Base-by-base conservation (phyloP, 2,329 filamentous ascomycete genomes). In the Periconia sp. region DNA sequence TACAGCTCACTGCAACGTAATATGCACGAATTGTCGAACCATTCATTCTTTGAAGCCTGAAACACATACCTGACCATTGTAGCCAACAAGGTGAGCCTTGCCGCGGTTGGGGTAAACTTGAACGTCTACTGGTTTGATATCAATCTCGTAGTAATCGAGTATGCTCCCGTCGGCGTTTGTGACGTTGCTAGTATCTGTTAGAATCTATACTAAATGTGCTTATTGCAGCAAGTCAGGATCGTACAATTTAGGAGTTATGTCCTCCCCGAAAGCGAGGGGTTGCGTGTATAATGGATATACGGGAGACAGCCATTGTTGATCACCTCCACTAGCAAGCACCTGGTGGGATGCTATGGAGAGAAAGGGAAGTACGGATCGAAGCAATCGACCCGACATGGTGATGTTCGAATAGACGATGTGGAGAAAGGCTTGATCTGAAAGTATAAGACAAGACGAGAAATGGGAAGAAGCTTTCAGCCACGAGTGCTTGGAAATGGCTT, bases 71-170 rank as follows among this genome's bases (percentile, higher is more conserved):
- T 79, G 79, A 8, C 81, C 82, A 69, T 84, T 77, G 58, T 83
- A 84, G 1, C 82, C 82, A n/a, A 76, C 68, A 31, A 78, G 62
- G 14, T 71, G 67, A 6, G 77, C 73, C 10, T 66, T 63, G 8
- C 65, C 64, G 6, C 77, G 68, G 23, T 71, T 63, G 5, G 75
- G 75, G 56, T 77, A 79, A n/a, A 77, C 63, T 53, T 77, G 74
- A 31, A 70, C 59, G 19, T 73, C 65, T 53, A 79, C 77, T 2
- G 69, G 56, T 49, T 74, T 64, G 50, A 80, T 75, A 5, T 72
- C 71, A 35, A 77, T 63, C 54, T 79, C 74, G 56, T 77, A 81
- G 64, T 74, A 80, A 54, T 79, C 45, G 19, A 47, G 45, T 6
- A 15, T 6, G 10, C 31, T 40, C 1, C 45, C 45, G 15, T 47